Evolutionary conservation across 306 rosid genomes (phyloP).

Genomic region (Vigna mungo): DNA sequence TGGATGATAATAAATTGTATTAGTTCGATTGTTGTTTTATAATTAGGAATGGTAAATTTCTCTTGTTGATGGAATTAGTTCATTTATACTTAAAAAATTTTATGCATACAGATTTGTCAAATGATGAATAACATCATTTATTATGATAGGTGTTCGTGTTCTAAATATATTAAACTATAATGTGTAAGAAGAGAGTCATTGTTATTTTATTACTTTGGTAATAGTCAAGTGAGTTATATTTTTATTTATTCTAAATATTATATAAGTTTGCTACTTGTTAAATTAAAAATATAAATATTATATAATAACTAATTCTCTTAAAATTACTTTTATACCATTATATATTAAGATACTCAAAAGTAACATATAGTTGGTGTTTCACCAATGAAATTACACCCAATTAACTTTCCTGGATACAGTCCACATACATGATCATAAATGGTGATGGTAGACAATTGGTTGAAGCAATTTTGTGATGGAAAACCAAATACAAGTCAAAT

Average conservation of each 20-base stretch:
- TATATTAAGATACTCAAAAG: background rate
- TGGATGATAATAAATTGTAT: background rate
- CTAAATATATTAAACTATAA: background rate
- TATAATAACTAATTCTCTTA: too few species aligned
- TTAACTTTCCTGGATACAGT: constrained; percentile 22
- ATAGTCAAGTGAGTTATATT: too few species aligned
- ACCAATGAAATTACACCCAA: constrained; percentile 21
- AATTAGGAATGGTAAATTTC: background rate
- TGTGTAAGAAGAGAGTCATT: background rate
- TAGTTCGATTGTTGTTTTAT: background rate
- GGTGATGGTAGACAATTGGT: constrained; percentile 3
- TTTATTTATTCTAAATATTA: too few species aligned
- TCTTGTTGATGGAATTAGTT: background rate
- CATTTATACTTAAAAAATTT: background rate
- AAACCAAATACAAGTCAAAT: constrained; percentile 23
- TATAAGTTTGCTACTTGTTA: too few species aligned
- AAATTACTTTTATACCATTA: too few species aligned
- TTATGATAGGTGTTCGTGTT: background rate
- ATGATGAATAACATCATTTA: background rate
- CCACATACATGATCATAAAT: constrained; percentile 6
- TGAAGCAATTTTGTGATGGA: constrained; percentile 31
- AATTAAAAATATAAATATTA: too few species aligned
- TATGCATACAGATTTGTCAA: background rate
- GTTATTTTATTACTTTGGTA: too few species aligned
- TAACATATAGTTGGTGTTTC: constrained; percentile 35